Percentiles rank a stretch among this genome's conserved stretches.
phyloP scores from a whole-genome alignment of 2,329 filamentous ascomycete species.

The Aspergillus aculeatus region DNA sequence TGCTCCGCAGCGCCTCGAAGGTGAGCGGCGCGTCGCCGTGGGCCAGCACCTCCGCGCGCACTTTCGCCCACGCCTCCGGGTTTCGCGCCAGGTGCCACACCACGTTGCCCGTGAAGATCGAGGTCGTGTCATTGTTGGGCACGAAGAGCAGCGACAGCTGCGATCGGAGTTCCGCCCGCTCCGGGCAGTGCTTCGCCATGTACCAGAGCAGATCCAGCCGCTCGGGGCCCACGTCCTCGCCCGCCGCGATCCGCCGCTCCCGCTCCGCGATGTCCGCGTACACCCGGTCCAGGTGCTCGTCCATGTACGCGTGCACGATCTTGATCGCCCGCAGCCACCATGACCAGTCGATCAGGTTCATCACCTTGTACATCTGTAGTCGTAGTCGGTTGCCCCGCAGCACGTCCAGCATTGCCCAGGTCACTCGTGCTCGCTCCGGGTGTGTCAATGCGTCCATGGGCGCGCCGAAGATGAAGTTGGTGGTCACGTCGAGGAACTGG shows the following conservation, averaged over 20 bases:
- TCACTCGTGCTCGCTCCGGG: too few species aligned
- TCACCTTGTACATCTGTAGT: neutral
- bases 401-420: too few species aligned
- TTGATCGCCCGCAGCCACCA: slow-evolving; percentile 2
- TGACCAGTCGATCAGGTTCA: neutral
- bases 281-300: neutral
- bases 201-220: slow-evolving; percentile 12
- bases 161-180: slow-evolving; percentile 7
- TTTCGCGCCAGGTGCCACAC: slow-evolving; percentile 12
- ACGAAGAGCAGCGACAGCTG: slow-evolving; percentile 10
- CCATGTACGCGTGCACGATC: neutral
- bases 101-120: slow-evolving; percentile 15
- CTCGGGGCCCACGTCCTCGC: neutral
- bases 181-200: slow-evolving; percentile 4
- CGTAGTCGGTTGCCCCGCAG: neutral
- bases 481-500: too few species aligned
- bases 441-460: too few species aligned
- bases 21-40: neutral
- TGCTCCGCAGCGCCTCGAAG: neutral
- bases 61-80: slow-evolving; percentile 6
- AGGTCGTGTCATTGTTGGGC: slow-evolving; percentile 19
- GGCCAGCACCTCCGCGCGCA: too few species aligned
- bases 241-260: neutral
- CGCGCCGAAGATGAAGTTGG: too few species aligned
- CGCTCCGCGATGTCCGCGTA: too few species aligned